phyloP scores from a whole-genome alignment of 257 asterid genomes.

The Nicotiana undulata region DNA sequence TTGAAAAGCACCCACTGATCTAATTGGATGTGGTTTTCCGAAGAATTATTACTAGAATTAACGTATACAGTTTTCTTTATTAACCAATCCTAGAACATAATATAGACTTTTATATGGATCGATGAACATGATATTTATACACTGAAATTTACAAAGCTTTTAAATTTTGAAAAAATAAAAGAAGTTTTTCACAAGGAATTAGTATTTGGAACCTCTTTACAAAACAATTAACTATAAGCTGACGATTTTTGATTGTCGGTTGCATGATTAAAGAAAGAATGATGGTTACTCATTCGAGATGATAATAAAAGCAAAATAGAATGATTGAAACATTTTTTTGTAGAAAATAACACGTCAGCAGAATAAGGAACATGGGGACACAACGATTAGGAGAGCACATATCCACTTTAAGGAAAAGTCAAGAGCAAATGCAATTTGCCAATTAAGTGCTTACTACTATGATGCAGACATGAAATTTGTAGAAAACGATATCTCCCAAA shows the following conservation, averaged over 20 bases:
- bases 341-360: neutral
- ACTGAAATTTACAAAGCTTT: neutral
- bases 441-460: neutral
- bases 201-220: neutral
- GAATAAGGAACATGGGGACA: neutral
- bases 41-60: neutral
- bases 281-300: neutral
- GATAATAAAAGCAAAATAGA: neutral
- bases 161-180: no score
- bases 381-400: neutral
- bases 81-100: neutral
- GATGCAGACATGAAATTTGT: neutral
- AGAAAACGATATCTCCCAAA: neutral
- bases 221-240: neutral
- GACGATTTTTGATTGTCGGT: neutral
- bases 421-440: slow-evolving; percentile 3
- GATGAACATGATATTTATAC: neutral
- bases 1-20: neutral
- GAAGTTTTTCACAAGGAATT: no score
- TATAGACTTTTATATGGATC: neutral
- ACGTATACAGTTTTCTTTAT: neutral
- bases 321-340: neutral
- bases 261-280: neutral
- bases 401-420: slow-evolving; percentile 5
- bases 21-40: neutral